Conservation (phyloP, 208 protist genomes). For the Leishmania arabica region DNA sequence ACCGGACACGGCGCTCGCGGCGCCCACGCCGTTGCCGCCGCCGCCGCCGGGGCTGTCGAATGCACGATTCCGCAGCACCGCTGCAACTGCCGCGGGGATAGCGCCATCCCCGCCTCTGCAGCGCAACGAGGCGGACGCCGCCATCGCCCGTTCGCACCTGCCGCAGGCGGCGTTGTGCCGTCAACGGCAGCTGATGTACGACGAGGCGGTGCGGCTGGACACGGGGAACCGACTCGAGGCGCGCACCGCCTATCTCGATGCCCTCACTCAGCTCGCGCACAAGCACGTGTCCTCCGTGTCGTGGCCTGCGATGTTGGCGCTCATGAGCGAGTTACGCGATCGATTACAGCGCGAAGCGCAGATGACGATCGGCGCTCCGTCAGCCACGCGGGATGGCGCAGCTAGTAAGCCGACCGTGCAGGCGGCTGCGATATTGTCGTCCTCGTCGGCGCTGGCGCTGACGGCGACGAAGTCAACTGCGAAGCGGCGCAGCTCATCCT, state of each 20-base stretch:
- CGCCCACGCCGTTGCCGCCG: not conserved
- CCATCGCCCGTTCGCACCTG: conserved; percentile 13
- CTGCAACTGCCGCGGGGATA: not conserved
- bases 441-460: not conserved
- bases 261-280: conserved; percentile 38
- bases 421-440: not conserved
- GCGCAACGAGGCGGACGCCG: not conserved
- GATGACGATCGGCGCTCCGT: conserved; percentile 21
- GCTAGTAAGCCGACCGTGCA: no score
- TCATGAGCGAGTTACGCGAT: conserved; percentile 37
- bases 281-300: conserved; percentile 30
- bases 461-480: not conserved
- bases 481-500: not conserved
- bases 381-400: conserved; percentile 1
- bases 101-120: not conserved
- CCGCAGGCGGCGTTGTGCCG: conserved; percentile 35
- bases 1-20: not conserved
- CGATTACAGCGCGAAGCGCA: conserved; percentile 34
- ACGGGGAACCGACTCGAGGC: conserved; percentile 32
- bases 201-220: conserved; percentile 39
- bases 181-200: conserved; percentile 47
- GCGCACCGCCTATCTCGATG: conserved; percentile 47
- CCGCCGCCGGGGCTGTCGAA: not conserved
- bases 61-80: not conserved
- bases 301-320: conserved; percentile 33